phyloP scores from a whole-genome alignment of 1,284 basidiomycete species.

The Sanguinoderma infundibulare region DNA sequence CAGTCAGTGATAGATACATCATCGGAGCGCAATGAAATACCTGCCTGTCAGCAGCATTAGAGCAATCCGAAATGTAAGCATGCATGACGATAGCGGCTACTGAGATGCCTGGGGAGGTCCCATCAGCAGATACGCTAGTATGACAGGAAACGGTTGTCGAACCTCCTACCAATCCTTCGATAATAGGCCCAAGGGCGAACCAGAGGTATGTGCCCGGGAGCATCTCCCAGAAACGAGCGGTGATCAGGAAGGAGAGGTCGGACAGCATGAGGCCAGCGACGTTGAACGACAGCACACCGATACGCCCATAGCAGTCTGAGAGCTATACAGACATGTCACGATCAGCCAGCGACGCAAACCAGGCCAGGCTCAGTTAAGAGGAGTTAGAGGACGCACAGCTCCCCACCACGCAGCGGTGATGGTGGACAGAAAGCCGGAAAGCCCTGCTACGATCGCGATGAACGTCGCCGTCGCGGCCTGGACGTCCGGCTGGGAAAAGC shows the following conservation, averaged over 20 bases:
- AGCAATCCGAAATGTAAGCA: slow-evolving; percentile 65
- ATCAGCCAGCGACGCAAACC: not conserved
- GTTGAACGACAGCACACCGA: slow-evolving; percentile 63
- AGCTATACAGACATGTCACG: slow-evolving; percentile 42
- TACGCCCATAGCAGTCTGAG: slow-evolving; percentile 80
- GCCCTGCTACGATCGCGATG: slow-evolving; percentile 56
- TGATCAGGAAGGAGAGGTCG: slow-evolving; percentile 69
- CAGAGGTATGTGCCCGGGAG: slow-evolving; percentile 84
- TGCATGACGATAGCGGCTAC: slow-evolving; percentile 53
- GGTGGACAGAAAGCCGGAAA: slow-evolving; percentile 70
- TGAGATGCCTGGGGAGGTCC: slow-evolving; percentile 45
- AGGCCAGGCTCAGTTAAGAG: not conserved
- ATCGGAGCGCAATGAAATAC: slow-evolving; percentile 28
- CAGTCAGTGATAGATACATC: not conserved
- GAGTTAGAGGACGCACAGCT: slow-evolving; percentile 56
- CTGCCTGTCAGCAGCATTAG: slow-evolving; percentile 52
- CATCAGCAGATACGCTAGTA: not conserved
- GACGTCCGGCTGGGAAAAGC: slow-evolving; percentile 16
- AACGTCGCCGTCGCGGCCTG: slow-evolving; percentile 16
- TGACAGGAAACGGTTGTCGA: slow-evolving; percentile 26
- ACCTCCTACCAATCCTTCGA: slow-evolving; percentile 83
- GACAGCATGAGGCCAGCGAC: slow-evolving; percentile 65
- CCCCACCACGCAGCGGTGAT: slow-evolving; percentile 87
- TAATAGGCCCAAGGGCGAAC: slow-evolving; percentile 65
- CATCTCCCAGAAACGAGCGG: slow-evolving; percentile 56